A percentile compares a stretch with the other conserved stretches of the same genome.
Conservation (phyloP, 768 basidiomycete genomes). For the Pisolithus marmoratus region DNA sequence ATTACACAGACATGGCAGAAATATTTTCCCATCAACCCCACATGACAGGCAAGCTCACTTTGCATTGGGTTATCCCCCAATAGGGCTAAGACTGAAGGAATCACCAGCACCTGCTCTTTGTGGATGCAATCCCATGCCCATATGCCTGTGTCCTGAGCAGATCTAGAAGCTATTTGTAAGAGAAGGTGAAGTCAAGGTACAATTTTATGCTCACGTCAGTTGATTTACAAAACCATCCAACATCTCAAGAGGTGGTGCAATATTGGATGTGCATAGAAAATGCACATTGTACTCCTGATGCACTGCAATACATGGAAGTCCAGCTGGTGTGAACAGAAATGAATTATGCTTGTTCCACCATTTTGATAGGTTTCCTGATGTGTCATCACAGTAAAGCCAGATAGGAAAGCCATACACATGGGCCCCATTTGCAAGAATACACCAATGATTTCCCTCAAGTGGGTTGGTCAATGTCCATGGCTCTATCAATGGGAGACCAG, state of each 20-base stretch:
- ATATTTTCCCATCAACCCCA: conserved; percentile 15
- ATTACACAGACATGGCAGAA: conserved; percentile 20
- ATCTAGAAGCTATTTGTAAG: conserved; percentile 2
- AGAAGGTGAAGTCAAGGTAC: not conserved
- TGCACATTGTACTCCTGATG: no score
- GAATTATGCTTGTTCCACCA: conserved; percentile 27
- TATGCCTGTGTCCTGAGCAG: no score
- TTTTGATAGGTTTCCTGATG: conserved; percentile 23
- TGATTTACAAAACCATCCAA: conserved; percentile 14
- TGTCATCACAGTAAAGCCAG: conserved; percentile 22
- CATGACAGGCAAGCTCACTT: conserved; percentile 25
- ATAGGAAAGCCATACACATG: conserved; percentile 10
- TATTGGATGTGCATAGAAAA: no score
- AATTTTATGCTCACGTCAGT: conserved; percentile 11
- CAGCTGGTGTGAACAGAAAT: conserved; percentile 23
- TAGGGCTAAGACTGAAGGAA: conserved; percentile 13
- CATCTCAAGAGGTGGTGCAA: conserved; percentile 20
- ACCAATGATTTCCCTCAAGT: conserved; percentile 8
- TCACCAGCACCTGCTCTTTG: conserved; percentile 12
- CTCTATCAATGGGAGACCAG: not conserved
- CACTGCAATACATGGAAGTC: no score
- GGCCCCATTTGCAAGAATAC: conserved; percentile 3
- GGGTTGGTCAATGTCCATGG: conserved; percentile 1
- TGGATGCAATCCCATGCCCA: conserved; percentile 12
- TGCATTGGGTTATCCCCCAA: no score